A percentile compares a stretch with the other conserved stretches of the same genome.
phyloP scores from a whole-genome alignment of 768 basidiomycete genomes.

The Macrolepiota dolichaula region DNA sequence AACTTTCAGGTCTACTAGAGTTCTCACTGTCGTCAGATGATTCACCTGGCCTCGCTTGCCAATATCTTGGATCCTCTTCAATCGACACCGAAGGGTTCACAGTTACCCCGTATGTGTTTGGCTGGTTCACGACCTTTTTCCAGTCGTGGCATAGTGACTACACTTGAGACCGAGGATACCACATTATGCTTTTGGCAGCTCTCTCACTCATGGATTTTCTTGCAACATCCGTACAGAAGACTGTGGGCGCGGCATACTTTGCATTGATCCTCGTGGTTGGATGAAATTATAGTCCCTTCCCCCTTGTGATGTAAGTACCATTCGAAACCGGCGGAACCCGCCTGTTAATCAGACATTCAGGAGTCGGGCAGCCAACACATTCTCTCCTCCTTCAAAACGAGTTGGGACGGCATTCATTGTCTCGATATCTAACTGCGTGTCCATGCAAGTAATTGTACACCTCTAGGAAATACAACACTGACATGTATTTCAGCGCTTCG shows the following conservation, averaged over 20 bases:
- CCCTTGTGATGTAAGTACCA: conserved; percentile 48
- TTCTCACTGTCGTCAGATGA: neutral
- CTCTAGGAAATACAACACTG: no score
- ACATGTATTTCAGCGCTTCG: conserved; percentile 42
- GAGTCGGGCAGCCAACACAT: conserved; percentile 59
- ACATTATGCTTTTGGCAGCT: conserved; percentile 47
- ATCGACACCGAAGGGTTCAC: conserved; percentile 57
- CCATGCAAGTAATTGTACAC: conserved; percentile 38
- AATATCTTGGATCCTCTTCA: conserved; percentile 52
- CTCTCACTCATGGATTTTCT: conserved; percentile 50
- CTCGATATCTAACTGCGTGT: conserved; percentile 55
- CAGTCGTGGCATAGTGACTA: conserved; percentile 55
- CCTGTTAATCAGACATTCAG: conserved; percentile 22
- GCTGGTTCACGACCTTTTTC: conserved; percentile 53
- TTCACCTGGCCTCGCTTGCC: conserved; percentile 37
- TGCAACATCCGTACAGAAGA: conserved; percentile 47
- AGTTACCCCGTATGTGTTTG: conserved; percentile 53
- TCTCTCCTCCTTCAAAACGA: conserved; percentile 57
- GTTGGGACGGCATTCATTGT: conserved; percentile 61
- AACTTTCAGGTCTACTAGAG: conserved; percentile 42
- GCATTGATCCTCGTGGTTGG: conserved; percentile 55
- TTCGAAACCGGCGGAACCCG: neutral
- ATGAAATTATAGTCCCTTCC: conserved; percentile 53
- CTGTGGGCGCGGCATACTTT: conserved; percentile 53
- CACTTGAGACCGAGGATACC: conserved; percentile 51